Conservation (phyloP, 2,329 filamentous ascomycete genomes). For the Aspergillus sp. region DNA sequence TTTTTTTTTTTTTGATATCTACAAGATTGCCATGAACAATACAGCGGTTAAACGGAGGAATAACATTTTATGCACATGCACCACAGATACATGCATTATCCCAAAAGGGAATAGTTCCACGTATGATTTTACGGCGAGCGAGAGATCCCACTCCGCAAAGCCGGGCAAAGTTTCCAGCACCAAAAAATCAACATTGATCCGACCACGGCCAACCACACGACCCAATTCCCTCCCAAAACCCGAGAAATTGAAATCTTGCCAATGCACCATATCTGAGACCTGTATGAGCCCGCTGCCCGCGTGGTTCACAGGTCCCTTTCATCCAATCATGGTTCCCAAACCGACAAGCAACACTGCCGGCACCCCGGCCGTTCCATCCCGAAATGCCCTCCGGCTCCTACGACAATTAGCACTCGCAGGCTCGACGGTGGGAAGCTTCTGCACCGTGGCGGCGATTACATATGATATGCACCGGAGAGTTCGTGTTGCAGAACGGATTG, state of each 20-base stretch:
- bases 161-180: neutral
- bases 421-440: slow-evolving; percentile 34
- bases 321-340: slow-evolving; percentile 25
- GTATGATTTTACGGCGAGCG: neutral
- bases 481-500: slow-evolving; percentile 34
- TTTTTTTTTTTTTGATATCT: no score
- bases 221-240: neutral
- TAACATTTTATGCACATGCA: neutral
- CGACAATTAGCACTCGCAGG: slow-evolving; percentile 29
- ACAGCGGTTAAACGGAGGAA: no score
- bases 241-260: neutral
- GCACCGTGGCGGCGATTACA: slow-evolving; percentile 34
- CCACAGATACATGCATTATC: neutral
- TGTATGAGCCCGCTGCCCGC: slow-evolving; percentile 14
- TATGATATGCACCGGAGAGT: slow-evolving; percentile 39
- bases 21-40: no score
- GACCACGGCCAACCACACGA: neutral
- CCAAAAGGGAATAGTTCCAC: neutral
- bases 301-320: slow-evolving; percentile 16
- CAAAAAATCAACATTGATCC: neutral
- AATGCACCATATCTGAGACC: slow-evolving; percentile 11
- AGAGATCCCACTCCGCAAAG: neutral
- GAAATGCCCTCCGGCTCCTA: slow-evolving; percentile 38
- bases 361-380: slow-evolving; percentile 34
- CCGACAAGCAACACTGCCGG: slow-evolving; percentile 19